Conservation (phyloP, 768 basidiomycete species). For the Rhodotorula diobovata region DNA sequence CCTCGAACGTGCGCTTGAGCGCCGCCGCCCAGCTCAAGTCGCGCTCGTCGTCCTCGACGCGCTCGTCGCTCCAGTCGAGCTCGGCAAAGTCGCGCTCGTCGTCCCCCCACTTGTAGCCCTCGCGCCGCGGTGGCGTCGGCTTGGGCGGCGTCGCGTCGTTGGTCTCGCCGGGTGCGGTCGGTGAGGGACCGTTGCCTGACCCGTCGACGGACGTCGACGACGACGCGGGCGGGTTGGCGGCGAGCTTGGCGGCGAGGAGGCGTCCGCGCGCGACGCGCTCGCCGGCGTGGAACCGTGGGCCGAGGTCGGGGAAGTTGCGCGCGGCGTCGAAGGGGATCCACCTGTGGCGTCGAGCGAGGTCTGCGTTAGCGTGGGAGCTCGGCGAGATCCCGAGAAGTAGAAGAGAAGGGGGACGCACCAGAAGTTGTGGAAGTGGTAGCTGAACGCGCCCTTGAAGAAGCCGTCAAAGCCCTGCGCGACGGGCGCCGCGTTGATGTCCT, state of each 20-base stretch:
- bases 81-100: constrained; percentile 34
- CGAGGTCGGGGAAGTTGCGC: constrained; percentile 95
- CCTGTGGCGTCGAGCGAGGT: constrained; percentile 52
- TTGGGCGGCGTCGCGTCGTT: not conserved
- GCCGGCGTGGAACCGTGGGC: constrained; percentile 67
- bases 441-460: constrained; percentile 92
- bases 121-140: not conserved
- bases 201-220: not conserved
- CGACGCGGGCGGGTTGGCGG: not conserved
- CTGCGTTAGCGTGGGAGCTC: too few species aligned
- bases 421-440: constrained; percentile 93
- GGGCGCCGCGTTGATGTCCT: constrained; percentile 68
- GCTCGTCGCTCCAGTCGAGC: constrained; percentile 40
- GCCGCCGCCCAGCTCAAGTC: constrained; percentile 91
- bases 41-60: constrained; percentile 55
- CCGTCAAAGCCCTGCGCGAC: constrained; percentile 85
- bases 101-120: constrained; percentile 43
- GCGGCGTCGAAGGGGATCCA: constrained; percentile 91
- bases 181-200: constrained; percentile 8
- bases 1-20: constrained; percentile 90
- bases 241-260: constrained; percentile 22
- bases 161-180: constrained; percentile 14
- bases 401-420: constrained; percentile 54
- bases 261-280: constrained; percentile 62
- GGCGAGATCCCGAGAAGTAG: too few species aligned